These are phyloP conservation scores for Spathaspora arborariae DNA, from an alignment of 805 yeast genomes.

Conservation along the genomic window DNA sequence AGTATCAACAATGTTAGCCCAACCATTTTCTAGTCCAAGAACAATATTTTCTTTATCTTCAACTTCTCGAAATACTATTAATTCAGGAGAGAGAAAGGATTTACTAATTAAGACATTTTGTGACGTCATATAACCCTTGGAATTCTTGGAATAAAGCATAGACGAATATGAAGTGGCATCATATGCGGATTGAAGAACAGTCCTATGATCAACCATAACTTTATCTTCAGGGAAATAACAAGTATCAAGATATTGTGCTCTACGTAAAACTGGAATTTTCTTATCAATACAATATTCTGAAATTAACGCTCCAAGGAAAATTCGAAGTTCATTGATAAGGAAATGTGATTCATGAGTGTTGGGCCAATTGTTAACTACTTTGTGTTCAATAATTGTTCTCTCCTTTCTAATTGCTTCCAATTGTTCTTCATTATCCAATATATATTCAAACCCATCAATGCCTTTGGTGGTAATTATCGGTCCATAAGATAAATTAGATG, in stretches of 20 bases:
- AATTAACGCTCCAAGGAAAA: conserved; percentile 22
- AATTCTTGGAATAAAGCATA: conserved; percentile 33
- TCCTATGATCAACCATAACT: conserved; percentile 31
- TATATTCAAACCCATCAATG: background rate
- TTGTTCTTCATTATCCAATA: background rate
- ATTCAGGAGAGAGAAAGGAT: conserved; percentile 22
- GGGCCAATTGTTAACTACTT: background rate
- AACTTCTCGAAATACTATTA: conserved; percentile 12
- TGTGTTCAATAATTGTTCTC: background rate
- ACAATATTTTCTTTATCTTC: conserved; percentile 15
- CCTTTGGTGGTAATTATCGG: conserved; percentile 1
- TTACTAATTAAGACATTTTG: conserved; percentile 32
- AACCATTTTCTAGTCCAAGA: conserved; percentile 28
- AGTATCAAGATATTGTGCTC: conserved; percentile 15
- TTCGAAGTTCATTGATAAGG: conserved; percentile 23
- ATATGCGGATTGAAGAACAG: conserved; percentile 31
- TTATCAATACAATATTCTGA: conserved; percentile 18
- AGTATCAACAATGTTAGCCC: conserved; percentile 21
- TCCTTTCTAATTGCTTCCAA: background rate
- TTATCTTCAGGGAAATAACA: conserved; percentile 15
- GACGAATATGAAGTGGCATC: conserved; percentile 34
- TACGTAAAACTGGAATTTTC: conserved; percentile 14
- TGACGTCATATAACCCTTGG: conserved; percentile 29
- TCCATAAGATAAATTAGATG: conserved; percentile 12
- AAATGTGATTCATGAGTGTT: conserved; percentile 13